phyloP scores from a whole-genome alignment of 768 basidiomycete species.

The Krasilnikovozyma curviuscula region DNA sequence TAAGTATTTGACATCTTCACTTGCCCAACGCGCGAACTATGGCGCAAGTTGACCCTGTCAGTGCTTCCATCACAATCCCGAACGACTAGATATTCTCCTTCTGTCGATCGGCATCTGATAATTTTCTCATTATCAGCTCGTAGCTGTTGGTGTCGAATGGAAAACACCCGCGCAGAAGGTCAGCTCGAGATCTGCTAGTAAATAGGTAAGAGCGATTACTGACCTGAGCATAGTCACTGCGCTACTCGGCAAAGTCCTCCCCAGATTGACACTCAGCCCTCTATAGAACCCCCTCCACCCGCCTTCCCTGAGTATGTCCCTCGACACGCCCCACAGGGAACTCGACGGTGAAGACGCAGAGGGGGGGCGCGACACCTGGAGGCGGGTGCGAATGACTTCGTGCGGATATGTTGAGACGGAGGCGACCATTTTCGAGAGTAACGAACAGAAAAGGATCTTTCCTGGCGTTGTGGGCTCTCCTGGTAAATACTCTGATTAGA shows the following conservation, averaged over 20 bases:
- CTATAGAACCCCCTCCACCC: constrained; percentile 81
- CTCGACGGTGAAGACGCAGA: constrained; percentile 2
- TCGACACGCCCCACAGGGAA: constrained; percentile 29
- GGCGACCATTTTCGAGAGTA: constrained; percentile 82
- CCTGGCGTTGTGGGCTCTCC: constrained; percentile 29
- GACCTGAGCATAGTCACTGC: constrained; percentile 90
- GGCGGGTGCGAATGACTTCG: constrained; percentile 82
- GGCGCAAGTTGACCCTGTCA: too few species aligned
- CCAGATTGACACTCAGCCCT: constrained; percentile 78
- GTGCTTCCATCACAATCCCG: too few species aligned
- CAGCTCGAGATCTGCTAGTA: not conserved
- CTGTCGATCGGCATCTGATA: constrained; percentile 13
- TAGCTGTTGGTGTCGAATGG: too few species aligned
- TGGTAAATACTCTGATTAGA: constrained; percentile 1
- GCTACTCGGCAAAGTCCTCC: constrained; percentile 86
- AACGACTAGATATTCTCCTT: too few species aligned
- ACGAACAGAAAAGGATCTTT: constrained; percentile 82
- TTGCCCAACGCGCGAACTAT: too few species aligned
- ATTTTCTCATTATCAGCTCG: constrained; percentile 29
- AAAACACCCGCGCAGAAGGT: not conserved
- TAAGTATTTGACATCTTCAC: too few species aligned
- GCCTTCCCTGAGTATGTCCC: constrained; percentile 54
- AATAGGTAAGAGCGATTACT: constrained; percentile 19
- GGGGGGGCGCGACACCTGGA: constrained; percentile 36
- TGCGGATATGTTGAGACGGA: constrained; percentile 92